phyloP scores from a whole-genome alignment of 192 early-diverging fungal species.

The Coemansia sp. region DNA sequence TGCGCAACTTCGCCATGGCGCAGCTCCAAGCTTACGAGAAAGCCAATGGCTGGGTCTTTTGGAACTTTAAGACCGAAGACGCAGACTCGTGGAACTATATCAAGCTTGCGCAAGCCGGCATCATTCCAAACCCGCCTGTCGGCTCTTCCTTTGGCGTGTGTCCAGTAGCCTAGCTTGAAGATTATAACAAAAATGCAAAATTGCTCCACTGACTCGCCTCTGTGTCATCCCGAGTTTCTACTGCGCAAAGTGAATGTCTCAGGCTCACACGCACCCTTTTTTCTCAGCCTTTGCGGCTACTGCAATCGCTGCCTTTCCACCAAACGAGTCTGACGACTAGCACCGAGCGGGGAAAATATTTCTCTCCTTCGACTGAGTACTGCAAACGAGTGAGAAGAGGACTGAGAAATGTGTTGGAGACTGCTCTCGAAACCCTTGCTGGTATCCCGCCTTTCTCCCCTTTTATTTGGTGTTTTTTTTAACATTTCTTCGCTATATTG shows the following conservation, averaged over 20 bases:
- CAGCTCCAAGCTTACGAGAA: constrained; percentile 69
- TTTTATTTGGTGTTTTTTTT: too few species aligned
- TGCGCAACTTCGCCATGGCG: constrained; percentile 57
- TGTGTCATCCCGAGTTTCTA: neutral
- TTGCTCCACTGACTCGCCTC: neutral
- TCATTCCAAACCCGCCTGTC: constrained; percentile 45
- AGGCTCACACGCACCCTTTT: neutral
- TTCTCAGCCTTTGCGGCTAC: neutral
- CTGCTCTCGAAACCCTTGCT: too few species aligned
- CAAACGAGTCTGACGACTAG: too few species aligned
- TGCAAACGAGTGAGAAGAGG: too few species aligned
- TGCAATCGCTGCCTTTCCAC: neutral
- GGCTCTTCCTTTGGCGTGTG: constrained; percentile 29
- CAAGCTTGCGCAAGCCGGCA: constrained; percentile 37
- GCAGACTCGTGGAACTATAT: constrained; percentile 61
- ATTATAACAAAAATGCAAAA: too few species aligned
- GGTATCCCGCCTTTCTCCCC: too few species aligned
- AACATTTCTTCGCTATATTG: neutral
- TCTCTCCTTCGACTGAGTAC: too few species aligned
- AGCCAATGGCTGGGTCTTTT: constrained; percentile 61
- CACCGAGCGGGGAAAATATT: too few species aligned
- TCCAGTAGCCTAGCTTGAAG: neutral
- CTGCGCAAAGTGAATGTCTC: neutral
- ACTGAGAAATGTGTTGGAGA: too few species aligned
- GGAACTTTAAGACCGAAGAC: constrained; percentile 62